A percentile compares a stretch with the other conserved stretches of the same genome.
Evolutionary conservation across 1,284 basidiomycete species (phyloP).

Genomic region (Coniferiporia sulphurascens): DNA sequence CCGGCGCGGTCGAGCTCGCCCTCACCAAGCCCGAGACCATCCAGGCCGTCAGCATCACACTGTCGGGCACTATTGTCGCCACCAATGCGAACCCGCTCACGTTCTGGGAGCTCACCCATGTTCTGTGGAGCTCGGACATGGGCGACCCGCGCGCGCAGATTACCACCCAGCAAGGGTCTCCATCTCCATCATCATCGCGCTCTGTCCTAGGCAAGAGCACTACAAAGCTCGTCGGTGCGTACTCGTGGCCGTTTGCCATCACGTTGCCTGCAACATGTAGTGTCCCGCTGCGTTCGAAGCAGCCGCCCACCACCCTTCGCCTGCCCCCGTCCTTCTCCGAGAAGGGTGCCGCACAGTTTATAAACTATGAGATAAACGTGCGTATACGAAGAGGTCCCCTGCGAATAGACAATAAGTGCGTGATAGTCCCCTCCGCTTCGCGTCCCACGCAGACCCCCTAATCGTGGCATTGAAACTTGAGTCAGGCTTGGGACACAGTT

Average conservation of each 20-base stretch:
- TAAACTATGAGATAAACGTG: slow-evolving; percentile 19
- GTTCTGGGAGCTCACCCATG: slow-evolving; percentile 16
- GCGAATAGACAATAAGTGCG: slow-evolving; percentile 19
- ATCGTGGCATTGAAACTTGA: background rate
- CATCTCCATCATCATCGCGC: background rate
- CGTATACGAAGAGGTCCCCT: slow-evolving; percentile 16
- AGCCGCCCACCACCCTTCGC: slow-evolving; percentile 11
- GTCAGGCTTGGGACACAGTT: slow-evolving; percentile 44
- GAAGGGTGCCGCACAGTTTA: slow-evolving; percentile 18
- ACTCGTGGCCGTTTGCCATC: slow-evolving; percentile 20
- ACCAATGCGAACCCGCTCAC: slow-evolving; percentile 14
- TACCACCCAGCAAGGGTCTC: background rate
- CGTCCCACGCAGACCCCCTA: background rate
- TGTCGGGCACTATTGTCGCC: slow-evolving; percentile 17
- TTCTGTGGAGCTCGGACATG: slow-evolving; percentile 15
- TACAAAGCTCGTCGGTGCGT: slow-evolving; percentile 21
- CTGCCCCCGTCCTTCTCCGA: slow-evolving; percentile 20
- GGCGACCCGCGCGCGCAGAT: slow-evolving; percentile 13
- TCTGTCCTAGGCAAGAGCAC: slow-evolving; percentile 14
- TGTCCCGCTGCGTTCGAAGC: slow-evolving; percentile 11
- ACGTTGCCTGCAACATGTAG: slow-evolving; percentile 12
- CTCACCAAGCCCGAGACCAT: slow-evolving; percentile 19
- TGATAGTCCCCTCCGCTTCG: background rate
- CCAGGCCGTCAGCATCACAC: slow-evolving; percentile 13
- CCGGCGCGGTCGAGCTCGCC: slow-evolving; percentile 15